Percentiles rank a stretch among this genome's conserved stretches.
Conservation (phyloP, 805 yeast species). For the Phaffomyces opuntiae region DNA sequence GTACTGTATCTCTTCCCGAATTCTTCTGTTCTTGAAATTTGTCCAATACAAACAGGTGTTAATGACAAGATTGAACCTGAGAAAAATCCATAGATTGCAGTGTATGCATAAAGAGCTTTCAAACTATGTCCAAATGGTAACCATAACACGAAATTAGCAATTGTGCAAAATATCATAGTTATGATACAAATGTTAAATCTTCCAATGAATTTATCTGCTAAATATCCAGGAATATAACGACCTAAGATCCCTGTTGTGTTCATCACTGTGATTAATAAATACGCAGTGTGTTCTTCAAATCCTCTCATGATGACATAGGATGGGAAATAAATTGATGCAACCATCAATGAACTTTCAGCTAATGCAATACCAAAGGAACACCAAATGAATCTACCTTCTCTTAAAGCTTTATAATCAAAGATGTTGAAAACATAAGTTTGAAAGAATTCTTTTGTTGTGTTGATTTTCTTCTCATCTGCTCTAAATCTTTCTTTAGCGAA, state of each 20-base stretch:
- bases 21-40: conserved; percentile 46
- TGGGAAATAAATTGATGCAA: conserved; percentile 43
- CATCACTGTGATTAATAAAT: conserved; percentile 39
- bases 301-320: conserved; percentile 48
- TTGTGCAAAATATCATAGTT: conserved; percentile 27
- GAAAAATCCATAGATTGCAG: conserved; percentile 45
- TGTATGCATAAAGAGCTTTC: conserved; percentile 36
- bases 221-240: conserved; percentile 36
- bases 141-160: conserved; percentile 34
- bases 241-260: conserved; percentile 42
- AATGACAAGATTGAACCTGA: conserved; percentile 51
- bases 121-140: conserved; percentile 32
- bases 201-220: conserved; percentile 40
- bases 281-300: conserved; percentile 34
- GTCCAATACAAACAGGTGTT: conserved; percentile 54
- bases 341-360: conserved; percentile 27
- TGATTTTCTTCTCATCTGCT: conserved; percentile 13
- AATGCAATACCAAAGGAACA: conserved; percentile 37
- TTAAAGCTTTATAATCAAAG: conserved; percentile 33
- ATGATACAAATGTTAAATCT: conserved; percentile 44
- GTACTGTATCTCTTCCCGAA: conserved; percentile 53
- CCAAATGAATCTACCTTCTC: conserved; percentile 36
- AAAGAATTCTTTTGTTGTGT: conserved; percentile 4
- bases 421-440: conserved; percentile 23
- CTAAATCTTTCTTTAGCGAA: conserved; percentile 35